Conservation (phyloP, 2,329 filamentous ascomycete genomes). For the Ceratocystis smalleyi region DNA sequence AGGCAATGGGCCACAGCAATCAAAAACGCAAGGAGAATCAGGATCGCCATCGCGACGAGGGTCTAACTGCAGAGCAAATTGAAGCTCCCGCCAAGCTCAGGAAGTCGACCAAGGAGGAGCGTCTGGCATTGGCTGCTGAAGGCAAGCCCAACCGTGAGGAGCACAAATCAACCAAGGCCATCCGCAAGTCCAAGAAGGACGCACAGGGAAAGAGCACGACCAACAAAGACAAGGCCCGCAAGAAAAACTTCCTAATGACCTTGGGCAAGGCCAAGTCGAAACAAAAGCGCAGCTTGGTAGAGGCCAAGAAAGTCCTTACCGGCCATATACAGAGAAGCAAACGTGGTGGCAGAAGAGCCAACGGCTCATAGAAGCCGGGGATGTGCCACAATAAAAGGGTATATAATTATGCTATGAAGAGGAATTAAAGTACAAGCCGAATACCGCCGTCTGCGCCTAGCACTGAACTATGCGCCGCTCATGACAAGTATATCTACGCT, state of each 20-base stretch:
- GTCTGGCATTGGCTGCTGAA: constrained; percentile 65
- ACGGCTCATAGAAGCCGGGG: constrained; percentile 29
- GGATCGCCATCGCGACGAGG: constrained; percentile 65
- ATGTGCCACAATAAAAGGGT: too few species aligned
- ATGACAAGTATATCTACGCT: not conserved
- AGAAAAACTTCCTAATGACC: constrained; percentile 99
- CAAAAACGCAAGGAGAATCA: constrained; percentile 34
- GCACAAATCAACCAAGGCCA: constrained; percentile 74
- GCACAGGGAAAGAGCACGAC: constrained; percentile 87
- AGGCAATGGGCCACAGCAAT: constrained; percentile 34
- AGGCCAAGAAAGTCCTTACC: constrained; percentile 65
- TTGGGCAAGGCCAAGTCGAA: constrained; percentile 90
- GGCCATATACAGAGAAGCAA: constrained; percentile 73
- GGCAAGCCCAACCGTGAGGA: constrained; percentile 63
- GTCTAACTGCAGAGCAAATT: constrained; percentile 79
- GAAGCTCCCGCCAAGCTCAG: constrained; percentile 69
- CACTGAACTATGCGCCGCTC: not conserved
- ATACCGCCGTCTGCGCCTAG: not conserved
- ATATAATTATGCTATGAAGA: not conserved
- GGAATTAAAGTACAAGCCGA: not conserved
- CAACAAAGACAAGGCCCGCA: constrained; percentile 88
- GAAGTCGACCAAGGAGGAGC: constrained; percentile 81
- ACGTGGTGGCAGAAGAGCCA: constrained; percentile 67
- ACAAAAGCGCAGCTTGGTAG: constrained; percentile 81
- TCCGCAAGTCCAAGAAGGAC: constrained; percentile 74